These are phyloP conservation scores for Ceratobasidium sp. DNA, from an alignment of 1,284 basidiomycete genomes.

Conservation along the genomic window DNA sequence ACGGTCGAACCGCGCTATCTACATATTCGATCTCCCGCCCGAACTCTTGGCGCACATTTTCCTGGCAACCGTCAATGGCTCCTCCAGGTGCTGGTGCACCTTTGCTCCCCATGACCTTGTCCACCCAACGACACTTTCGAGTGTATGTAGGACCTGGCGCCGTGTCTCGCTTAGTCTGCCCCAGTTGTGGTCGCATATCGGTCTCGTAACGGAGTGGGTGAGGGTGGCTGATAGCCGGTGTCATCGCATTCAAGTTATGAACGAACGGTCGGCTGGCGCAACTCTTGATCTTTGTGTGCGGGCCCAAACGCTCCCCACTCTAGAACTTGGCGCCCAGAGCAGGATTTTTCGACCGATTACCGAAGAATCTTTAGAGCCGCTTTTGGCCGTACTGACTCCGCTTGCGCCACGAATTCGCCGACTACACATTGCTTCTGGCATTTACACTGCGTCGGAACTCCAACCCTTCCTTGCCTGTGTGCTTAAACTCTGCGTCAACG, in stretches of 20 bases:
- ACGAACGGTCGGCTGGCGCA: not conserved
- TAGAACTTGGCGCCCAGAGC: too few species aligned
- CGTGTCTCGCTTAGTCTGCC: not conserved
- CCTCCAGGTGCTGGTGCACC: not conserved
- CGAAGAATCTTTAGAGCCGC: too few species aligned
- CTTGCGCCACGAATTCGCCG: not conserved
- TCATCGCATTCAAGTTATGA: not conserved
- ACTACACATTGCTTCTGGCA: not conserved
- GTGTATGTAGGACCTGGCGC: not conserved
- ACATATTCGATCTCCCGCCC: not conserved
- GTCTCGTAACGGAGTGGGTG: not conserved
- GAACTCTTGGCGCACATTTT: not conserved
- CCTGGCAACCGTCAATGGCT: not conserved
- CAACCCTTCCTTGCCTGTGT: not conserved
- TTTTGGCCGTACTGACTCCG: not conserved
- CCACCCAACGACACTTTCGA: not conserved
- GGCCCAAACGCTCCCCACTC: too few species aligned
- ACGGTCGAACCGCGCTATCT: not conserved
- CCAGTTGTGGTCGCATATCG: constrained; percentile 4
- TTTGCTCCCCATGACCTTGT: not conserved
- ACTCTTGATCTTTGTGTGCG: constrained; percentile 1
- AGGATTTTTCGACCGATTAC: too few species aligned
- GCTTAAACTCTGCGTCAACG: not conserved
- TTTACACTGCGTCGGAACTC: not conserved
- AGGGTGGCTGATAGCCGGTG: not conserved